Evolutionary conservation across 2,329 filamentous ascomycete species (phyloP), one percentile per base, ranked within the genome.

Genomic region (Blumeria graminis): DNA sequence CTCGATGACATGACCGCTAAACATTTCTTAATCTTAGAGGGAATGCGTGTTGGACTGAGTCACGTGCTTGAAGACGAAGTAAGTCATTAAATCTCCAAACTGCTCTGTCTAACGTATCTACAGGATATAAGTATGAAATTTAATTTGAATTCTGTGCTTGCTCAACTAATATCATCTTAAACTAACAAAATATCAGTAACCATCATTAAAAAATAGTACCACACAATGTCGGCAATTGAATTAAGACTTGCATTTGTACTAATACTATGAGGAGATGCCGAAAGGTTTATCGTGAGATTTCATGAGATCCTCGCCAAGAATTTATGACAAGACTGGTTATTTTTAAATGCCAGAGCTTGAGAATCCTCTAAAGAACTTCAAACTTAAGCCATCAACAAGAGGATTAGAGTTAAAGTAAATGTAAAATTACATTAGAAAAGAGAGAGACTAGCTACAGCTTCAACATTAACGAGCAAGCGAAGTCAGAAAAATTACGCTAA

Each of bases 51-150:
- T 60, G 92, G 92, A 54, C 76, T 98, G 61, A 74, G 78, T 56
- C 92, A 98, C 69, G 87, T 94, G 73, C 75, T 98, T 65, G 86
- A 81, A 57, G 92, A 98, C 69, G 92, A 98, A 72, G 92, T 50
- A 50, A 33, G 45, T 50, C 45, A 7, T 13, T 28, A 28, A 18
- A 14, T 50, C 45, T 14, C 9, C 13, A 11, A 1, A 22, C 10
- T 9, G n/a, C 14, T 8, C 13, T 50, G 6, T 28, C 18, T 50
- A 32, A 50, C 6, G 45, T 6, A 28, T 50, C 11, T 6, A 5
- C 14, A 50, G 45, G 45, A 50, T 50, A 50, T 50, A 16, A 50
- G 45, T 50, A 50, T 11, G 45, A 16, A 22, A 13, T 16, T 28
- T 11, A 33, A 50, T 28, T 50, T 28, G 6, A 13, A 14, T 50